Conservation (phyloP, 441 rosid genomes). For the Macaranga tanarius region DNA sequence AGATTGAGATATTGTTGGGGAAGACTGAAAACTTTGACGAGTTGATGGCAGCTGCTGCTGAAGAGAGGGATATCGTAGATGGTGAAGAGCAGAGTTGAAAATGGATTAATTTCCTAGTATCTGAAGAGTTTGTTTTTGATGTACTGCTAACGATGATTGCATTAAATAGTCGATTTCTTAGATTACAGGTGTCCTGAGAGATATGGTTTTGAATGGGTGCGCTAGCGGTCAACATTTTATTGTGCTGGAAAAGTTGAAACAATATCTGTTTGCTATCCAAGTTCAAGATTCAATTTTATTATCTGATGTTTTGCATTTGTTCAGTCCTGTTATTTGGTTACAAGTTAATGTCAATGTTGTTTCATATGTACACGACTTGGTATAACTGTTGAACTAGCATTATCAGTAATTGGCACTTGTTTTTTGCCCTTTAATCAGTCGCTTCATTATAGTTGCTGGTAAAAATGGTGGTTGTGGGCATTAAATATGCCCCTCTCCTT, state of each 20-base stretch:
- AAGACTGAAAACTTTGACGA: slow-evolving; percentile 71
- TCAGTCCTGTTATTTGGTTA: not conserved
- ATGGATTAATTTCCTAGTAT: slow-evolving; percentile 4
- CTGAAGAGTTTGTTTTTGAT: slow-evolving; percentile 23
- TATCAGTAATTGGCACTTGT: not conserved
- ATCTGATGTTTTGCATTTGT: slow-evolving; percentile 6
- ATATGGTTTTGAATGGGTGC: slow-evolving; percentile 6
- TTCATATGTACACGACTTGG: not conserved
- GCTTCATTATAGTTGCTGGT: too few relatives aligned
- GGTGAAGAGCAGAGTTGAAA: slow-evolving; percentile 63
- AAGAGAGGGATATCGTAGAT: slow-evolving; percentile 59
- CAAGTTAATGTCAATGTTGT: not conserved
- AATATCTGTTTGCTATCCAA: slow-evolving; percentile 12
- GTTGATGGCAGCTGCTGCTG: slow-evolving; percentile 69
- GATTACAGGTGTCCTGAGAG: slow-evolving; percentile 11
- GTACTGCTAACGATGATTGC: slow-evolving; percentile 10
- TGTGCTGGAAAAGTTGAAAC: slow-evolving; percentile 15
- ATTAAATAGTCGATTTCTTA: slow-evolving; percentile 21
- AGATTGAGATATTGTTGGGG: slow-evolving; percentile 64
- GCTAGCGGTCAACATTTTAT: slow-evolving; percentile 18
- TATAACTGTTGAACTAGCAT: not conserved
- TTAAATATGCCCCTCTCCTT: not conserved
- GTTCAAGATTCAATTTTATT: slow-evolving; percentile 21
- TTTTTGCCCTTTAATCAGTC: not conserved
- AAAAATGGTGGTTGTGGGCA: not conserved